Conservation (phyloP, 345 rosid genomes). For the Citrus inodora region DNA sequence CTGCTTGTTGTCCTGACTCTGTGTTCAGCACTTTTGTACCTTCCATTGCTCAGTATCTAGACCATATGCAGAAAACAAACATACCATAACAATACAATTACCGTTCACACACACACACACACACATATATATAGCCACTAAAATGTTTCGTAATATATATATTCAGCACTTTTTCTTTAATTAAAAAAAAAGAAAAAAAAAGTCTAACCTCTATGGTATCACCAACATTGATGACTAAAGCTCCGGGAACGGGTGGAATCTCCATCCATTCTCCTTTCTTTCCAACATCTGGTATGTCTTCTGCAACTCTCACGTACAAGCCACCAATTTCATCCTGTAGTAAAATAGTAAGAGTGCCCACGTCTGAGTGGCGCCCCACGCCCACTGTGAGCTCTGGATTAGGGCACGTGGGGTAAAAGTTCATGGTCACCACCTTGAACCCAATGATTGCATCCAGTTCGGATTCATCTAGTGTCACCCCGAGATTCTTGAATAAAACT, state of each 20-base stretch:
- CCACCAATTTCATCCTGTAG: conserved; percentile 68
- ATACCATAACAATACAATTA: no score
- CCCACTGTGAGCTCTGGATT: conserved; percentile 55
- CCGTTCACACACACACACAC: no score
- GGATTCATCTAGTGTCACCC: conserved; percentile 33
- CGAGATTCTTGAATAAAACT: conserved; percentile 40
- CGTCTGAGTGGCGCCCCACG: conserved; percentile 62
- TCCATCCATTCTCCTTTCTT: conserved; percentile 14
- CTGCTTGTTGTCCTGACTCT: conserved; percentile 45
- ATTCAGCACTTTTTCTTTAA: no score
- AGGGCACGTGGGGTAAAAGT: conserved; percentile 46
- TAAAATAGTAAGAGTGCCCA: conserved; percentile 52
- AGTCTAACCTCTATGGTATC: conserved; percentile 5
- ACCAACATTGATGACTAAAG: conserved; percentile 20
- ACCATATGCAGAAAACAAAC: neutral
- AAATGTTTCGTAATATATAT: no score
- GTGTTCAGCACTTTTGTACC: conserved; percentile 58
- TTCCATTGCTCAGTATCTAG: conserved; percentile 59
- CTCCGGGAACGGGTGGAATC: conserved; percentile 11
- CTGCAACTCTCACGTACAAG: conserved; percentile 45
- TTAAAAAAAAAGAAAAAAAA: neutral
- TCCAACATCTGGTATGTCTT: neutral
- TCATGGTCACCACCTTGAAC: conserved; percentile 50
- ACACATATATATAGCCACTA: no score
- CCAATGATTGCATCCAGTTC: conserved; percentile 37